Evolutionary conservation across 768 basidiomycete species (phyloP).

Genomic region (Termitomyces sp.): DNA sequence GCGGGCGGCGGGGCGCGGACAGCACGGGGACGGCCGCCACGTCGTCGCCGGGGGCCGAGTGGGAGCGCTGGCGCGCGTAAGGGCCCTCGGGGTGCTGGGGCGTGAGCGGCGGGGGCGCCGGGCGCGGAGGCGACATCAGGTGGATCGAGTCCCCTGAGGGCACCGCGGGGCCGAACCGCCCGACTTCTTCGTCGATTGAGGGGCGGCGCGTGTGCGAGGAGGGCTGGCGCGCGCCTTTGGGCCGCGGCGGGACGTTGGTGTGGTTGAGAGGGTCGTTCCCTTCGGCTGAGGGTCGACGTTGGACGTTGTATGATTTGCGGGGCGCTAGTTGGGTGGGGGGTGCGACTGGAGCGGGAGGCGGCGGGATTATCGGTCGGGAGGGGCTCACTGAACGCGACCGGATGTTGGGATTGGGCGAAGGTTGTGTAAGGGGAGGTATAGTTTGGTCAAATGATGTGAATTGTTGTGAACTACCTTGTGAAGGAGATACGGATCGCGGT

Average conservation of each 20-base stretch:
- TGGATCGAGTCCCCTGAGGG: conserved; percentile 3
- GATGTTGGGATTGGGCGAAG: not conserved
- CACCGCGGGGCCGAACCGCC: not conserved
- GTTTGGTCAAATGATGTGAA: not conserved
- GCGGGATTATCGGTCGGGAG: not conserved
- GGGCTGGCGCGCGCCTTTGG: not conserved
- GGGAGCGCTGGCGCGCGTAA: conserved; percentile 7
- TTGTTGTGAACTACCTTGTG: not conserved
- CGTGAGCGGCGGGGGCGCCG: not conserved
- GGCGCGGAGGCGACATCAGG: conserved; percentile 6
- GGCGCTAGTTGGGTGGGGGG: not conserved
- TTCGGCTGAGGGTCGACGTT: not conserved
- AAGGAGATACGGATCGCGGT: not conserved
- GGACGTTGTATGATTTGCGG: not conserved
- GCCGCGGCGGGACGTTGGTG: not conserved
- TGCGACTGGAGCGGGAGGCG: not conserved
- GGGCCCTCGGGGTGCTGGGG: not conserved
- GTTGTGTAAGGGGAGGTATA: not conserved
- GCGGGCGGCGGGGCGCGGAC: conserved; percentile 3
- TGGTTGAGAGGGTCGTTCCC: not conserved
- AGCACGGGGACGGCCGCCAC: conserved; percentile 4
- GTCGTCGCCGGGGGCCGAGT: conserved; percentile 9
- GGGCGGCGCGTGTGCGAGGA: not conserved
- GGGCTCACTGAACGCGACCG: not conserved
- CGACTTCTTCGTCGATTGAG: not conserved